Evolutionary conservation across 345 rosid genomes (phyloP).

Genomic region (Ceriops tagal): DNA sequence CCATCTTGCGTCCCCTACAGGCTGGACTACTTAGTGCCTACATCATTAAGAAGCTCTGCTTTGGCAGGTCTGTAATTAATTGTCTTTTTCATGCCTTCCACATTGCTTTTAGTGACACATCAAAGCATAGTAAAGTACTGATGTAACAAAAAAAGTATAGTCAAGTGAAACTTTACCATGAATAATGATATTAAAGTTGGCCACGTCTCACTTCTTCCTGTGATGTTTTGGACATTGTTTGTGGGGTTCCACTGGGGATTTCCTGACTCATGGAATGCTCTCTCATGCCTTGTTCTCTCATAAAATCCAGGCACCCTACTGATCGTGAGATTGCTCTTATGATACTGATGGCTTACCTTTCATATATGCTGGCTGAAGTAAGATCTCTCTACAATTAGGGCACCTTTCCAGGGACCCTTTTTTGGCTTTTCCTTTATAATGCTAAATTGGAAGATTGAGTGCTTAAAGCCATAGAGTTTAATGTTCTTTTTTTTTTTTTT

Average conservation of each 20-base stretch:
- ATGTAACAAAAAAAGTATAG: too few species aligned
- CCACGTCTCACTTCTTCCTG: too few species aligned
- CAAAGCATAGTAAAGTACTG: background rate
- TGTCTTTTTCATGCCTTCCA: background rate
- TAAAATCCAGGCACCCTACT: conserved; percentile 68
- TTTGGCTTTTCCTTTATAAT: conserved; percentile 6
- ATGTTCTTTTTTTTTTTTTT: background rate
- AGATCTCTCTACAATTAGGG: conserved; percentile 18
- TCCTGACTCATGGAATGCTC: background rate
- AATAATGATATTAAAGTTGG: too few species aligned
- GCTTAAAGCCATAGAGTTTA: conserved; percentile 8
- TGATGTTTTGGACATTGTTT: too few species aligned
- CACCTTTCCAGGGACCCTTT: conserved; percentile 3
- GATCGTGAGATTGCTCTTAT: conserved; percentile 96
- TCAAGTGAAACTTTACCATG: too few species aligned
- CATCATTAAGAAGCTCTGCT: conserved; percentile 74
- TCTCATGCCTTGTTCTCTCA: conserved; percentile 9
- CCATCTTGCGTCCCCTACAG: conserved; percentile 39
- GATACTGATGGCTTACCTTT: conserved; percentile 93
- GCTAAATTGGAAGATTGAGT: background rate
- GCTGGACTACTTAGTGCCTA: conserved; percentile 88
- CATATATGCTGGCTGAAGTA: conserved; percentile 92
- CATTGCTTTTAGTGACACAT: background rate
- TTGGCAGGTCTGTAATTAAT: conserved; percentile 64
- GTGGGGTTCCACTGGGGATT: too few species aligned